phyloP scores from a whole-genome alignment of 257 asterid species.

The Coffea eugenioides region DNA sequence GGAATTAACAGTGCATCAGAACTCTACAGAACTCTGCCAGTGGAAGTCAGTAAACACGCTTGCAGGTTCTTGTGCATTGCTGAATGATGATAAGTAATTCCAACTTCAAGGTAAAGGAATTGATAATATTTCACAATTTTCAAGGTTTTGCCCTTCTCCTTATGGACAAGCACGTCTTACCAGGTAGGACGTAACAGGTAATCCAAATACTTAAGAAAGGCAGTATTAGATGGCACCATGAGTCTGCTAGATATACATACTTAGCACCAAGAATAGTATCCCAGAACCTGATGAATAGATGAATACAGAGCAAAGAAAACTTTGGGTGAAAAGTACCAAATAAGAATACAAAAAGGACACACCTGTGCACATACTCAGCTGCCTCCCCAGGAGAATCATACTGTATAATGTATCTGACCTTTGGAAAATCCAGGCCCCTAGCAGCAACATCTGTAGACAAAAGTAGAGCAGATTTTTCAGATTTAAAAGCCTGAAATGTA shows the following conservation, averaged over 20 bases:
- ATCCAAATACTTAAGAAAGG: background rate
- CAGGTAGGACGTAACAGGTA: background rate
- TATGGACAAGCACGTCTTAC: background rate
- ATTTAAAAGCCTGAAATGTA: slow-evolving; percentile 74
- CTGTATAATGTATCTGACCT: slow-evolving; percentile 90
- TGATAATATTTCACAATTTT: background rate
- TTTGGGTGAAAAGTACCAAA: background rate
- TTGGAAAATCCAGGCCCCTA: slow-evolving; percentile 96
- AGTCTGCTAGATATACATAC: background rate
- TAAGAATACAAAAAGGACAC: slow-evolving; percentile 18
- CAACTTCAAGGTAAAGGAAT: background rate
- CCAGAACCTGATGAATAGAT: background rate
- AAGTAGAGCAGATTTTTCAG: slow-evolving; percentile 82
- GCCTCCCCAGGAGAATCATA: slow-evolving; percentile 99
- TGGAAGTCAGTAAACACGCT: background rate
- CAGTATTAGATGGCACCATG: background rate
- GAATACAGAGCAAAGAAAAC: background rate
- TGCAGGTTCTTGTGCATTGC: background rate
- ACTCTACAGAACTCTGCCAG: background rate
- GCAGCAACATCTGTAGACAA: slow-evolving; percentile 93
- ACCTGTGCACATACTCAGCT: slow-evolving; percentile 99
- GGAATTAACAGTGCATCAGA: slow-evolving; percentile 1
- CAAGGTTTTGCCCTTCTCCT: background rate
- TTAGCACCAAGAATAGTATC: background rate
- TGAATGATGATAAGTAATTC: background rate